Percentiles rank a stretch among this genome's conserved stretches.
Conservation (phyloP, 345 rosid genomes). For the Arabis alpina region DNA sequence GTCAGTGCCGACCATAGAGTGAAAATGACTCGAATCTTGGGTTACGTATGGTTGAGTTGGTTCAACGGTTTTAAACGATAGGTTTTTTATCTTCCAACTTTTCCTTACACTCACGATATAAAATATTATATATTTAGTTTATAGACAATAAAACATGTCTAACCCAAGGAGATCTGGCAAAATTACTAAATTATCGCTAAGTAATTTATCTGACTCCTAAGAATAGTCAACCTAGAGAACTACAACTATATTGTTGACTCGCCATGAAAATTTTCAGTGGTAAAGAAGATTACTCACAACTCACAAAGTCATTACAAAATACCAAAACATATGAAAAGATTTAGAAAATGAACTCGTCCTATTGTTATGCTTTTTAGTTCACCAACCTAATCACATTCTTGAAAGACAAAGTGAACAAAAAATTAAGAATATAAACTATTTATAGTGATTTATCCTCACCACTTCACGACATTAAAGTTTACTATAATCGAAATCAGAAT, state of each 20-base stretch:
- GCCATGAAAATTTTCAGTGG: not conserved
- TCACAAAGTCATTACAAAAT: not conserved
- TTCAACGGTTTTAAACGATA: constrained; percentile 14
- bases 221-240: constrained; percentile 1
- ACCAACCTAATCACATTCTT: too few species aligned
- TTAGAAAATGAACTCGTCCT: not conserved
- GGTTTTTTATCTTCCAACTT: not conserved
- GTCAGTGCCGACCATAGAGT: constrained; percentile 36
- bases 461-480: too few species aligned
- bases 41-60: constrained; percentile 8
- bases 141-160: not conserved
- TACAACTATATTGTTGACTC: not conserved
- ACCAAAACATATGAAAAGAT: too few species aligned
- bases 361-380: too few species aligned
- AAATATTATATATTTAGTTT: too few species aligned
- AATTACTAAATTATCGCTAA: not conserved
- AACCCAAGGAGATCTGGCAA: not conserved
- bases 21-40: not conserved
- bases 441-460: too few species aligned
- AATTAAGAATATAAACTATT: too few species aligned
- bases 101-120: not conserved
- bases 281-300: not conserved
- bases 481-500: too few species aligned
- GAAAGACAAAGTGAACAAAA: too few species aligned
- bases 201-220: not conserved